Evolutionary conservation across 148 eudicot species (phyloP), one percentile per base, ranked within the genome.

Genomic region (Talinum fruticosum): DNA sequence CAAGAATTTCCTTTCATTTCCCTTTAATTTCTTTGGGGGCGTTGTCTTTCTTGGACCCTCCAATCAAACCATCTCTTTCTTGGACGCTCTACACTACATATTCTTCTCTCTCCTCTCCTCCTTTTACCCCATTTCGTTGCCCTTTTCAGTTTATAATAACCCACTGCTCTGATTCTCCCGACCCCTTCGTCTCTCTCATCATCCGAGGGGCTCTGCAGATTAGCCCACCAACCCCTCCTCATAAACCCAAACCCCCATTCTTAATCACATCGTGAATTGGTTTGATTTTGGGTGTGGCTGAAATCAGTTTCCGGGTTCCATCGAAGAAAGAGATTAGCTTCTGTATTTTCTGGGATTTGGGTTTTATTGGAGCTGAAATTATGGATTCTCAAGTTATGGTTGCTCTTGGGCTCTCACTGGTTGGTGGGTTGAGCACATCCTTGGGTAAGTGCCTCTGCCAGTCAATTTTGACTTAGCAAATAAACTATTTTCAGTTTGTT

Each of bases 341-440:
- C 32, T 77, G 78, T 61, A 69, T 74, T 2, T 24, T 71, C 45
- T 54, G 61, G 64, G 66, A 74, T 36, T 30, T 26, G 76, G 59
- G 77, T 49, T 54, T 30, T 26, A 15, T 66, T 41, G 44, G 10
- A 12, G 75, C 21, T 69, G 2, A 8, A 38, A 36, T 59, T 4
- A 96, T 96, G 99, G 97, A 93, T 75, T 89, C 97, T 72, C 98
- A 96, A 79, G 98, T 96, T 15, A 79, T 90, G 83, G 93, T 96
- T 73, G 99, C 99, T 76, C 93, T 96, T 78, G 93, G 81, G 69
- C 93, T 96, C 75, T 93, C 99, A 26, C 87, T 93, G 76, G 85
- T 96, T 69, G 99, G 99, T 76, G 99, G 99, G 44, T 87, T 96
- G 83, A 96, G 99, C 73, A 96, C 98, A 24, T 96, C 98, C 29